phyloP scores from a whole-genome alignment of 352 stramenopile species.

The Globisporangium spiculum region DNA sequence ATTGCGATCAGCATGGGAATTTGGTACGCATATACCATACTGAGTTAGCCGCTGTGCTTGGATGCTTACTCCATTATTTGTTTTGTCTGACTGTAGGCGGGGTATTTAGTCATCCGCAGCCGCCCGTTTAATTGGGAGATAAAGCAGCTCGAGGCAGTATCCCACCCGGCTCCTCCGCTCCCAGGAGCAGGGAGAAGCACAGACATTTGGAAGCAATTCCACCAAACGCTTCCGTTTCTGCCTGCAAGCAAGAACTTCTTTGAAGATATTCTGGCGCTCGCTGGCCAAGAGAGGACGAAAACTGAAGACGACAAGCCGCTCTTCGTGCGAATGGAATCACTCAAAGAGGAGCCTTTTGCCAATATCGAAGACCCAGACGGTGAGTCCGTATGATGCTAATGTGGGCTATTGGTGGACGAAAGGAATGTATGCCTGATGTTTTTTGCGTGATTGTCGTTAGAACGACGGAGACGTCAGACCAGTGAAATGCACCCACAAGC shows the following conservation, averaged over 20 bases:
- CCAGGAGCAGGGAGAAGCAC: constrained; percentile 41
- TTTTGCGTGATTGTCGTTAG: constrained; percentile 7
- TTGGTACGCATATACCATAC: constrained; percentile 29
- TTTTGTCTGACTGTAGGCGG: constrained; percentile 30
- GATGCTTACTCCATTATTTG: not conserved
- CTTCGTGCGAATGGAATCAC: constrained; percentile 1
- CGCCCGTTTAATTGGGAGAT: constrained; percentile 52
- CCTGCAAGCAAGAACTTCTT: constrained; percentile 83
- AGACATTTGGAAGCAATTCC: constrained; percentile 75
- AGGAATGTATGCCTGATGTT: not conserved
- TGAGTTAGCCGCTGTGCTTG: not conserved
- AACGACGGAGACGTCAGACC: constrained; percentile 45
- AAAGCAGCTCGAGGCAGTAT: constrained; percentile 43
- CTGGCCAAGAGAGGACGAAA: constrained; percentile 8
- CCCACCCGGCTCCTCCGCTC: constrained; percentile 56
- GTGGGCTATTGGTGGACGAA: not conserved
- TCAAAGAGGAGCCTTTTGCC: constrained; percentile 8
- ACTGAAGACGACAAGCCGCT: not conserved
- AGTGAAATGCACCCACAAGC: constrained; percentile 81
- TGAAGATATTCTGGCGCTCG: constrained; percentile 59
- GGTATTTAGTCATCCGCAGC: constrained; percentile 47
- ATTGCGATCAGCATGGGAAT: constrained; percentile 89
- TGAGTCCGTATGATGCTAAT: not conserved
- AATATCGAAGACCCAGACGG: constrained; percentile 12
- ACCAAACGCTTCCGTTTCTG: constrained; percentile 74